Conservation (phyloP, 441 rosid species). For the Gossypium davidsonii region DNA sequence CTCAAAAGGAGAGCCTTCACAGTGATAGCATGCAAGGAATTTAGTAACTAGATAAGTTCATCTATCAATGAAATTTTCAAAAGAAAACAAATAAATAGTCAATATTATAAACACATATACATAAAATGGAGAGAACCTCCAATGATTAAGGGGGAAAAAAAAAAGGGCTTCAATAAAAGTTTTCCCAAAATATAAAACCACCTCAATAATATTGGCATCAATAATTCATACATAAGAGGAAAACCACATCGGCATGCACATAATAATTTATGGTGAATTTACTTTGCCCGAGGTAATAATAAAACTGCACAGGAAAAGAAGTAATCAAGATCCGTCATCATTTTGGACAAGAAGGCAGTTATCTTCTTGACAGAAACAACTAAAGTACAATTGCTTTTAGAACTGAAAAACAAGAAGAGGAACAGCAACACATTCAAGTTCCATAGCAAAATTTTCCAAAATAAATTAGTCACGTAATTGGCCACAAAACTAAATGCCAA, state of each 20-base stretch:
- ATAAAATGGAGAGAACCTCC: background rate
- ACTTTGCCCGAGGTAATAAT: background rate
- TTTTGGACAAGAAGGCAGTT: background rate
- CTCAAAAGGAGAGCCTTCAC: conserved; percentile 4
- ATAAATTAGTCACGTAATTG: background rate
- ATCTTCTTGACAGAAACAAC: background rate
- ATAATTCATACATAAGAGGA: background rate
- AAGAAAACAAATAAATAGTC: background rate
- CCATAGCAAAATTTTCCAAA: background rate
- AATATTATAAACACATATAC: background rate
- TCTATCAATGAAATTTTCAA: background rate
- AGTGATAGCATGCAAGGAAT: background rate
- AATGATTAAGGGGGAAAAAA: background rate
- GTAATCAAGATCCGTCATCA: background rate
- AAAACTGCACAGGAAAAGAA: background rate
- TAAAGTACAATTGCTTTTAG: background rate
- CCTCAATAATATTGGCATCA: background rate
- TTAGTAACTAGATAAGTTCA: background rate
- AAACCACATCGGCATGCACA: background rate
- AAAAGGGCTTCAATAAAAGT: background rate
- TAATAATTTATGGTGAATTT: background rate
- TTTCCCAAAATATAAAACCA: background rate
- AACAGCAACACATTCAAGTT: background rate
- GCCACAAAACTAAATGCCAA: background rate
- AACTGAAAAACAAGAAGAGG: background rate